Conservation (phyloP, 2,329 filamentous ascomycete species). For the Cryphonectria carpinicola region DNA sequence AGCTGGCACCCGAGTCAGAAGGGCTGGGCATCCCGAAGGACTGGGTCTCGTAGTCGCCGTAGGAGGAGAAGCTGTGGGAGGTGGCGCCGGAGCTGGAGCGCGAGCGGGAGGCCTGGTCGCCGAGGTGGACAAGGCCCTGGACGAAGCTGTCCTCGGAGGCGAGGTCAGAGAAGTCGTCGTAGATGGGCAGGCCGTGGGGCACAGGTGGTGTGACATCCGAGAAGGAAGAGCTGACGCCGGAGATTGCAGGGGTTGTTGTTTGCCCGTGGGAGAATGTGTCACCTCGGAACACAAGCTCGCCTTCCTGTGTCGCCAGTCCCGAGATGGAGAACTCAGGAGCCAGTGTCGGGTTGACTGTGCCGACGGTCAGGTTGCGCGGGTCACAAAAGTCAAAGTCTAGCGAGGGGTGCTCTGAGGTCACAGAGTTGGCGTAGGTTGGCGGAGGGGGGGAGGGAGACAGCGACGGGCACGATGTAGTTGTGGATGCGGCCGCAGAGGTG, state of each 20-base stretch:
- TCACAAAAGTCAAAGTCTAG: constrained; percentile 86
- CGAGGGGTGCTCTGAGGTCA: constrained; percentile 57
- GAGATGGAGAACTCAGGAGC: constrained; percentile 65
- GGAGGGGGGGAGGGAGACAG: constrained; percentile 86
- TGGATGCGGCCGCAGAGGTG: constrained; percentile 38
- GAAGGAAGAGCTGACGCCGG: constrained; percentile 29
- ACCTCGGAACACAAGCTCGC: constrained; percentile 47
- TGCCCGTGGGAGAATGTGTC: constrained; percentile 55
- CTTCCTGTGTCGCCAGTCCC: constrained; percentile 66
- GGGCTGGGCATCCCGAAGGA: constrained; percentile 74
- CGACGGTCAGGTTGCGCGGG: constrained; percentile 79
- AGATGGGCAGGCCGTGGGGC: constrained; percentile 67
- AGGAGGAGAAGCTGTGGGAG: constrained; percentile 63
- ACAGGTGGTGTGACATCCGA: constrained; percentile 59
- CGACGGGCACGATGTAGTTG: constrained; percentile 78
- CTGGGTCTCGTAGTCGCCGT: constrained; percentile 45
- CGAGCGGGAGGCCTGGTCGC: constrained; percentile 66
- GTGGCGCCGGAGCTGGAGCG: constrained; percentile 68
- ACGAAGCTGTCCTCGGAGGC: constrained; percentile 90
- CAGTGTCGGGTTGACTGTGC: constrained; percentile 53
- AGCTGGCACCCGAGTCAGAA: constrained; percentile 55
- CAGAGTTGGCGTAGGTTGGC: constrained; percentile 70
- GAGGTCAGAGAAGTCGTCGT: constrained; percentile 86
- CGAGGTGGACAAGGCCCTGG: constrained; percentile 72
- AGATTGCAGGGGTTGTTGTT: constrained; percentile 41